Percentiles rank a stretch among this genome's conserved stretches.
phyloP scores from a whole-genome alignment of 164 flowering plant genomes.

The Euptelea pleiosperma region DNA sequence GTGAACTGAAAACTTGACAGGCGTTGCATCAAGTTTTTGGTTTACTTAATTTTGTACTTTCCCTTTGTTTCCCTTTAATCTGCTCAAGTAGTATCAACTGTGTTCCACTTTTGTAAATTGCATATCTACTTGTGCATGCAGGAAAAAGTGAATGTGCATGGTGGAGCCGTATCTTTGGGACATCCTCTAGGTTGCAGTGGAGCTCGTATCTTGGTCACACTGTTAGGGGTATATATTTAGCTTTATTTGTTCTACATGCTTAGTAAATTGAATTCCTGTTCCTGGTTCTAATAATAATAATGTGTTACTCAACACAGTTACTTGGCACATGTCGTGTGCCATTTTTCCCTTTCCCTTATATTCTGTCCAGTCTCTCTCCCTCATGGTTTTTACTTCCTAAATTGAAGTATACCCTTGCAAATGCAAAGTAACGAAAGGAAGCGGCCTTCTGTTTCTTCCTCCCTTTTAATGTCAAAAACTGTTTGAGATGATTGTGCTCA shows the following conservation, averaged over 20 bases:
- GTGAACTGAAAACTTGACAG: background rate
- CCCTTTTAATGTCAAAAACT: no score
- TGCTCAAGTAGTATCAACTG: background rate
- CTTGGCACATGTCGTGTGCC: no score
- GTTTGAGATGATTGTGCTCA: no score
- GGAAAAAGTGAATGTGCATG: constrained; percentile 87
- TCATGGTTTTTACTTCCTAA: no score
- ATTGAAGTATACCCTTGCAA: no score
- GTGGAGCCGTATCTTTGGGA: constrained; percentile 96
- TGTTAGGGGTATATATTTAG: constrained; percentile 59
- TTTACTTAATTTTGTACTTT: background rate
- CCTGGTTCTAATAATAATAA: no score
- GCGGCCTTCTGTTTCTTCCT: no score
- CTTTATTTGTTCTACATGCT: background rate
- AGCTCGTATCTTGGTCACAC: constrained; percentile 82
- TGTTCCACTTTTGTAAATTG: background rate
- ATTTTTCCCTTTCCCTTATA: no score
- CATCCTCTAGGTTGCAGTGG: constrained; percentile 99
- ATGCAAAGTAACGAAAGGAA: no score
- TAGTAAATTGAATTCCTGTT: background rate
- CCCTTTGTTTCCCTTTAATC: background rate
- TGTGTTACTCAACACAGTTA: no score
- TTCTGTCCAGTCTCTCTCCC: no score
- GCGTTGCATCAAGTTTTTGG: constrained; percentile 2
- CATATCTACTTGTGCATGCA: constrained; percentile 22